Evolutionary conservation across 2,329 filamentous ascomycete genomes (phyloP), one percentile per base, ranked within the genome.

Genomic region (Setomelanomma holmii): DNA sequence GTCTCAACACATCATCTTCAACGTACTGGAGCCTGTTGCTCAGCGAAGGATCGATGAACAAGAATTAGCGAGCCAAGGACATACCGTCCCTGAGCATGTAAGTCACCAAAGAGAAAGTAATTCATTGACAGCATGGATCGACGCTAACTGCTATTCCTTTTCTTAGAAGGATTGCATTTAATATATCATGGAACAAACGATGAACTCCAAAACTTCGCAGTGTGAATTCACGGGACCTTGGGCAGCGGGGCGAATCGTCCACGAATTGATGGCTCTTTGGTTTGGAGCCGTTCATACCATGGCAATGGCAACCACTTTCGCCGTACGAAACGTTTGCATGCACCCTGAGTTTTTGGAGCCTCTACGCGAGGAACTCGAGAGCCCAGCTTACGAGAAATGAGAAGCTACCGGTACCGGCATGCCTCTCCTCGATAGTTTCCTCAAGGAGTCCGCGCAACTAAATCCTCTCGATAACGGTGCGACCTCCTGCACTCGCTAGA

Each of bases 211-310:
- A 1, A 57, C 61, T 0, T 69, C 68, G 66, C 46, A 66, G 0
- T 42, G 59, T 30, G 24, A 30, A 30, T 6, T 30, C 7, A 30
- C 24, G 7, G 12, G 7, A 1, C 58, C 61, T 0, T 69, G 69
- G 66, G 44, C 67, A 0, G 44, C 60, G 0, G 23, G 54, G 16
- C 60, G 66, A 0, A 50, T 71, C 2, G 52, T 67, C 0, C 50
- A 66, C 21, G 68, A 73, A 33, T 12, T 73, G 2, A 71, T 73
- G 49, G 70, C 64, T 1, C 55, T 72, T 0, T 73, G 69, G 70
- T 73, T 70, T 35, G 68, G 70, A 0, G 64, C 68, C 0, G 60
- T 72, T 0, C 68, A 73, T 30, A 42, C 40, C 0, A 5, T 66
- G 1, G 44, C 65, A 0, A 64, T 55, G 53, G 42, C 33, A 1